Evolutionary conservation across 129 eudicot species (phyloP), one percentile per base, ranked within the genome.

Genomic region (Pulicaria dysenterica): DNA sequence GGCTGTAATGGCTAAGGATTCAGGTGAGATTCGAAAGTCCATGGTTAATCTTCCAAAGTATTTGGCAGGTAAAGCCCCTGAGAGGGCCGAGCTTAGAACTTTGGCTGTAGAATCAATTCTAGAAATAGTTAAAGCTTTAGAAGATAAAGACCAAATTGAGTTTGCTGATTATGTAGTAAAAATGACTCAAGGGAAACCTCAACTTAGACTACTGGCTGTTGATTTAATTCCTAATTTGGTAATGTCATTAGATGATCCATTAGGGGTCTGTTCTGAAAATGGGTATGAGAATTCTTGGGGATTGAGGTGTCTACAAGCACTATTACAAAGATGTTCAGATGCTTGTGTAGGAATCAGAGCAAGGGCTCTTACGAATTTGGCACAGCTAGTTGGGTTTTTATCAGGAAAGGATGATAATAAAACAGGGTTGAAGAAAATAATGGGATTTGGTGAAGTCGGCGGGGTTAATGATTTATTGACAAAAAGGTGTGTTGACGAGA

Each of bases 51-150:
- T 95, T 77, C 86, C 91, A 0, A 90, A 77, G 87, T 91, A 83
- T 86, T 77, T 88, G 89, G 87, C 78, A 17, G 59, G 76, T 8
- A 91, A 85, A 77, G 94, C 99, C 0, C 96, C 96, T 0, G 99
- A 95, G 71, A 83, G 82, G 72, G 78, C 96, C 71, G 99, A 95
- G 61, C 81, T 85, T 65, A 85, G 99, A 66, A 86, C 91, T 13
- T 66, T 79, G 41, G 99, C 96, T 51, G 97, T 95, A 59, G 97
- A 95, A 69, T 83, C 91, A 6, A 84, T 95, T 31, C 84, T 91
- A 51, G 94, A 88, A 77, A 77, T 95, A 56, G 90, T 95, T 63
- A 83, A 73, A 75, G 77, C 82, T 59, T 69, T 88, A 76, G 96
- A 90, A 36, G 16, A 64, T 56, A 78, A 67, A 57, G 89, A 86